Percentiles rank a stretch among this genome's conserved stretches.
phyloP scores from a whole-genome alignment of 495 filamentous ascomycete genomes.

The Lindgomyces ingoldianus region DNA sequence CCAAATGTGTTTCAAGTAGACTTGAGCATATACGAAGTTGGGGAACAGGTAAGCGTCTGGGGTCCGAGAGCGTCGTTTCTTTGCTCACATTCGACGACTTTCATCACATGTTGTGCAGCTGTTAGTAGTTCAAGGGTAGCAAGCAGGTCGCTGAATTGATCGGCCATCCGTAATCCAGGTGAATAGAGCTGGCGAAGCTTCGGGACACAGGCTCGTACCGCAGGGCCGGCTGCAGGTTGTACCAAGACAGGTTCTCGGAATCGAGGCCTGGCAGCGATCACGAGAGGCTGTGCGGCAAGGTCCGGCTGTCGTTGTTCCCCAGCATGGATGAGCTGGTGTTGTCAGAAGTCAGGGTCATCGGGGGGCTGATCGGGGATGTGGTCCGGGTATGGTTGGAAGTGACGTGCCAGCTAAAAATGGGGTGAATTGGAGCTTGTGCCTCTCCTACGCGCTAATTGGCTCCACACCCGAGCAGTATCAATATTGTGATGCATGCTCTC shows the following conservation, averaged over 20 bases:
- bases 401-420: constrained; percentile 8
- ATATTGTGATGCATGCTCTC: constrained; percentile 6
- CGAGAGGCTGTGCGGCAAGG: not conserved
- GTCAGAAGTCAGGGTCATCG: constrained; percentile 10
- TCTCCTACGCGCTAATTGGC: constrained; percentile 12
- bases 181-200: not conserved
- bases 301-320: not conserved
- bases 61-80: not conserved
- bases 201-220: not conserved
- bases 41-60: not conserved
- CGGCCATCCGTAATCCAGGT: not conserved
- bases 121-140: too few relatives aligned
- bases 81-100: not conserved
- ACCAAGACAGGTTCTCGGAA: constrained; percentile 5
- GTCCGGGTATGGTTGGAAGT: not conserved
- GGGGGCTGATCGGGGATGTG: constrained; percentile 20
- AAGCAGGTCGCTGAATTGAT: not conserved
- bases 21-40: not conserved
- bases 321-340: not conserved
- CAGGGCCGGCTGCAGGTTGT: not conserved
- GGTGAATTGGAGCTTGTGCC: not conserved
- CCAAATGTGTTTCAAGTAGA: not conserved
- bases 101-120: not conserved
- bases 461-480: constrained; percentile 13
- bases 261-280: constrained; percentile 2